Percentiles rank a stretch among this genome's conserved stretches.
These are phyloP conservation scores for Tephrocybe sp. DNA, from an alignment of 768 basidiomycete species.

Conservation along the genomic window DNA sequence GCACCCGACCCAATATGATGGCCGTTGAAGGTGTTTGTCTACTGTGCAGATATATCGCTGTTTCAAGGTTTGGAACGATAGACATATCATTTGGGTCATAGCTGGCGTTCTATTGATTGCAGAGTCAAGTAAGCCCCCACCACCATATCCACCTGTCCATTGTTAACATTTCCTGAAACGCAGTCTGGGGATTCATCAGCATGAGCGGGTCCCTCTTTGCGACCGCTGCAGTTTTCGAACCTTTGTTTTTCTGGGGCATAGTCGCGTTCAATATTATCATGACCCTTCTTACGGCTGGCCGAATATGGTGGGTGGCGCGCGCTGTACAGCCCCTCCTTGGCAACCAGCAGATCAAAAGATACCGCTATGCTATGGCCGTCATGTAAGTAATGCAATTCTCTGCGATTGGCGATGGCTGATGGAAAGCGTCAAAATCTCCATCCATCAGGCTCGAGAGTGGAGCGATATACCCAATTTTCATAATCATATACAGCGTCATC, in stretches of 20 bases:
- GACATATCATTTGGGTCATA: conserved; percentile 3
- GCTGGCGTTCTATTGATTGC: conserved; percentile 26
- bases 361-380: conserved; percentile 15
- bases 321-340: conserved; percentile 5
- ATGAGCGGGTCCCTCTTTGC: background rate
- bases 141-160: background rate
- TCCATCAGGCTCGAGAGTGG: too few relatives aligned
- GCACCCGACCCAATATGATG: background rate
- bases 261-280: conserved; percentile 24
- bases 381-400: background rate
- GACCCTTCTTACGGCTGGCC: conserved; percentile 21
- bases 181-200: conserved; percentile 24
- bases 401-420: too few relatives aligned
- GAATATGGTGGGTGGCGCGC: conserved; percentile 22
- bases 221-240: conserved; percentile 1
- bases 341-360: conserved; percentile 6
- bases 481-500: too few relatives aligned
- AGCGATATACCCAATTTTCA: too few relatives aligned
- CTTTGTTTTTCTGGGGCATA: conserved; percentile 24
- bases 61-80: conserved; percentile 12
- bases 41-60: conserved; percentile 9
- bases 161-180: background rate
- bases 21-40: background rate
- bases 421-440: too few relatives aligned
- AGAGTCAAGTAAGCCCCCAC: conserved; percentile 27